Percentiles rank a stretch among this genome's conserved stretches.
These are phyloP conservation scores for Chalciporus sphaerocephalus DNA, from an alignment of 768 basidiomycete genomes.

Conservation along the genomic window DNA sequence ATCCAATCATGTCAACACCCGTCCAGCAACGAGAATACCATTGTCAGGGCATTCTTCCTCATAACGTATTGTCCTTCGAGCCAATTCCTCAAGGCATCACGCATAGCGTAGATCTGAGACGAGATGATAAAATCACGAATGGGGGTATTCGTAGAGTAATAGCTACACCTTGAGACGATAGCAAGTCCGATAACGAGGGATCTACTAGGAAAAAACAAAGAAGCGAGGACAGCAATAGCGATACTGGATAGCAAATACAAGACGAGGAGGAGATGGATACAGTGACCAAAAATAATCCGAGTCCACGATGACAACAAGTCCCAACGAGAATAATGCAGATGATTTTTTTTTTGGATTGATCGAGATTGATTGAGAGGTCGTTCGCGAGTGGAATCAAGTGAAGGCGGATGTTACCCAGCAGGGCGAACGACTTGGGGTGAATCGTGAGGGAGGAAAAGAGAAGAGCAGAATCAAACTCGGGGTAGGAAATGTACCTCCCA, in stretches of 20 bases:
- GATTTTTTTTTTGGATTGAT: not conserved
- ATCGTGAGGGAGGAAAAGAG: not conserved
- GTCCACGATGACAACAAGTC: not conserved
- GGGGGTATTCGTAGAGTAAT: not conserved
- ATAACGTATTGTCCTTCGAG: no score
- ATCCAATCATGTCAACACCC: no score
- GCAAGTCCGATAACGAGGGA: not conserved
- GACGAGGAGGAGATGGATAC: not conserved
- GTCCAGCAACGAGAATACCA: no score
- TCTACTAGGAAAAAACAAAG: not conserved
- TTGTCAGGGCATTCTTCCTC: no score
- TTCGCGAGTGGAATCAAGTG: not conserved
- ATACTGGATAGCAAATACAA: not conserved
- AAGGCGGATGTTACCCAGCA: not conserved
- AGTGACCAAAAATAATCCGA: not conserved
- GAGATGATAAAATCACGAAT: not conserved
- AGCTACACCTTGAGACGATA: not conserved
- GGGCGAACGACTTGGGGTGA: not conserved
- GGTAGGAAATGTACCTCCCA: constrained; percentile 29
- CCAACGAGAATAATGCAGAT: not conserved
- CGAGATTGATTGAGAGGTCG: not conserved
- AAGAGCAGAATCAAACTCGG: constrained; percentile 9
- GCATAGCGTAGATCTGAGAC: not conserved
- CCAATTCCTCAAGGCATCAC: no score
- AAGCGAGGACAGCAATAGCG: not conserved